Conservation (phyloP, 2,329 filamentous ascomycete species). For the Aspergillus quadricinctus region DNA sequence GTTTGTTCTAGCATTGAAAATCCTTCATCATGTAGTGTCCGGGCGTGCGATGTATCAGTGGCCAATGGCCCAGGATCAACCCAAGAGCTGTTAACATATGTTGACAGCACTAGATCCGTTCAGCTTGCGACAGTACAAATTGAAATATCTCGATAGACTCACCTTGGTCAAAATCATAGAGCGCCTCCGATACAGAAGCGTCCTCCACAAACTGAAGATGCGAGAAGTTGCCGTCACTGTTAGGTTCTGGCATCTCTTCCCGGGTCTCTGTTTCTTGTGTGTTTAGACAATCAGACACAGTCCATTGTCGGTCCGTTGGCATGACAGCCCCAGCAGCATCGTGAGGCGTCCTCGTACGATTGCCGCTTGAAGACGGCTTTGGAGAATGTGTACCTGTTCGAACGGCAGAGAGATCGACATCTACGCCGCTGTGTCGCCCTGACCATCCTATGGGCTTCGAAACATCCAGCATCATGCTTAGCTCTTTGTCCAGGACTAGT, state of each 20-base stretch:
- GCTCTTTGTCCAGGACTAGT: conserved; percentile 20
- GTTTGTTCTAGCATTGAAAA: conserved; percentile 16
- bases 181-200: conserved; percentile 14
- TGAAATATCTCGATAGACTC: neutral
- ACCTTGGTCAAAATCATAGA: conserved; percentile 21
- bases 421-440: neutral
- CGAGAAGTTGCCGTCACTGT: neutral
- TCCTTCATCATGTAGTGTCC: conserved; percentile 4
- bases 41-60: neutral
- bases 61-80: neutral
- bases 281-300: neutral
- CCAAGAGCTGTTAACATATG: neutral
- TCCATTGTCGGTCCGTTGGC: neutral
- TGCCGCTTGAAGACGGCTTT: neutral
- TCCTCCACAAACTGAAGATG: conserved; percentile 12
- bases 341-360: neutral
- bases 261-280: neutral
- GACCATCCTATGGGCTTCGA: neutral
- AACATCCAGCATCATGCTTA: conserved; percentile 14
- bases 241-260: too few species aligned
- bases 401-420: neutral
- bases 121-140: neutral
- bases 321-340: neutral
- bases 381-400: neutral
- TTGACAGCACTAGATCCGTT: neutral